These are phyloP conservation scores for Raphanus sativus DNA, from an alignment of 345 rosid species.

Conservation along the genomic window DNA sequence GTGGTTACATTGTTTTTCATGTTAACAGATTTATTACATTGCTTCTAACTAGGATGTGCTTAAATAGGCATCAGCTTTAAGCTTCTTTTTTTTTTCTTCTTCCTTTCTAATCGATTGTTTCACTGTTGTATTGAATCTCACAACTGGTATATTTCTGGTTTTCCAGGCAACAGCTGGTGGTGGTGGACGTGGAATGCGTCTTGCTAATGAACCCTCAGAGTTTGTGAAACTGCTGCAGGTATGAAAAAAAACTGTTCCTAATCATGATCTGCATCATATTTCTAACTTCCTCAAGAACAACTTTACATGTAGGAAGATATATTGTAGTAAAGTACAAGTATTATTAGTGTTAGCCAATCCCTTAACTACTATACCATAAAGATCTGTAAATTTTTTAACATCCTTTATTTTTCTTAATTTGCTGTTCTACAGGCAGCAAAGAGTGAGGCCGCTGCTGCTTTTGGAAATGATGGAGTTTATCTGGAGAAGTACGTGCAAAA, in stretches of 20 bases:
- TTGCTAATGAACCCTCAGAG: constrained; percentile 90
- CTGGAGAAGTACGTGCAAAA: constrained; percentile 90
- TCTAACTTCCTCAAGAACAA: not conserved
- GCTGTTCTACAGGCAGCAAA: constrained; percentile 75
- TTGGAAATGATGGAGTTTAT: constrained; percentile 98
- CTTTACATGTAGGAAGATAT: not conserved
- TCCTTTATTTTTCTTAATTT: constrained; percentile 24
- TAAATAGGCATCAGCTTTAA: not conserved
- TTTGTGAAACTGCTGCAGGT: constrained; percentile 97
- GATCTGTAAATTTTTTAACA: not conserved
- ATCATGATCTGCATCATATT: not conserved
- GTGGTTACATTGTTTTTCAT: not conserved
- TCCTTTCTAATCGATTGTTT: not conserved
- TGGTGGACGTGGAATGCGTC: constrained; percentile 99
- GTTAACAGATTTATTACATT: not conserved
- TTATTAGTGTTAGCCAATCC: not conserved
- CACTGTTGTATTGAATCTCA: constrained; percentile 1
- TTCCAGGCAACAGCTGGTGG: constrained; percentile 98
- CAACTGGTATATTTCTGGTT: constrained; percentile 6
- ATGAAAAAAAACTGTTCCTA: constrained; percentile 17
- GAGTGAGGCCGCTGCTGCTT: constrained; percentile 98
- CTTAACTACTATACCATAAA: not conserved
- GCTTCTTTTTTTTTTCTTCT: too few relatives aligned
- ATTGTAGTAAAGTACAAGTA: not conserved
- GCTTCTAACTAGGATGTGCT: not conserved